Base-by-base conservation (phyloP, 2,329 filamentous ascomycete genomes). In the Sporothrix brunneoviolacea region DNA sequence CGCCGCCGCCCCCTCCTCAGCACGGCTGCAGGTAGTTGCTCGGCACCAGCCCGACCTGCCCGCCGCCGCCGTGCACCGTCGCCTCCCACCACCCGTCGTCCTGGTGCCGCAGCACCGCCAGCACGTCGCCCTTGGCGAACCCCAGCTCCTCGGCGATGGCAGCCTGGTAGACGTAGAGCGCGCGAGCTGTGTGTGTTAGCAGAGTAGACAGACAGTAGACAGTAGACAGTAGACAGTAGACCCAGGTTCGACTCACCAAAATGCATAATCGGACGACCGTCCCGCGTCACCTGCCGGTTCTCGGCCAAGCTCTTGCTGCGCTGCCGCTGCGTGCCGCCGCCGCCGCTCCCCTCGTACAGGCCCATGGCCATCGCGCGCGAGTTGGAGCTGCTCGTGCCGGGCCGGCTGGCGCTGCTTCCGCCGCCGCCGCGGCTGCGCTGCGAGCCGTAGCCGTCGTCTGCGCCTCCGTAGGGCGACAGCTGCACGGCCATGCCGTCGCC, bases 11-110 rank as follows among this genome's bases (percentile, higher is more conserved):
- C n/a, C n/a, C 24, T 10, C 33, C 41, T 64, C 61, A 77, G 54
- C 72, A 74, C 39, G 74, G 68, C 65, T 82, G 76, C 53, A 85
- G 71, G 60, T 85, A 85, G 63, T 85, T 85, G 66, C 82, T 84
- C 57, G 82, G 82, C 57, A 85, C 81, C 62, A 85, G 71, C 54
- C 82, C 82, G 52, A 75, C 64, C 44, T 69, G 74, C 44, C 76
- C 80, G 55, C 75, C 78, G 56, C 77, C 75, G 21, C 84, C 83
- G 40, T 91, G 87, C 36, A 96, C 81, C 67, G 96, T 91, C 12
- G 94, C 94, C 71, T 98, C 93, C 93, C 94, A 98, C 93, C 93
- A 98, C 18, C 93, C 93, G 64, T 98, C 93, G 65, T 98, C 93
- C 69, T 98, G 93, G 61, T 95, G 82, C 54, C 91, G 79, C 41